Evolutionary conservation across 1,284 basidiomycete genomes (phyloP), one percentile per base, ranked within the genome.

Genomic region (Rhodofomes roseus): DNA sequence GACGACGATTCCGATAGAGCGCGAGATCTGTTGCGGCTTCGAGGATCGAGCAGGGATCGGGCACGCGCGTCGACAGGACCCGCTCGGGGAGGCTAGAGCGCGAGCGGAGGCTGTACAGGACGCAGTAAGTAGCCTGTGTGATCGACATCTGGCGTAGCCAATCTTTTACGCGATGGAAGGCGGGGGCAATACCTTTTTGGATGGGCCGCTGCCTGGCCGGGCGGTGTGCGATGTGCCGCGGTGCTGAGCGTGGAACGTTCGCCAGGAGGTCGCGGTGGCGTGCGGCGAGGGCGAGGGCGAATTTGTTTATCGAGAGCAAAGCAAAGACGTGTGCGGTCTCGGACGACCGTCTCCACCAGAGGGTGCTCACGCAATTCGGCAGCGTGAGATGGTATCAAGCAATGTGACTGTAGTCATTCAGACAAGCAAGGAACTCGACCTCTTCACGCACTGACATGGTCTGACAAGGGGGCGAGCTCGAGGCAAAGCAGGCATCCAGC

Each of bases 81-180:
- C n/a, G 16, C 37, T 14, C 37, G 37, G 37, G 37, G 37, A 4
- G 7, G 25, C 9, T 29, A 20, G 50, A 31, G 31, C 50, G 16
- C 31, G 48, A 51, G 50, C 50, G 50, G 50, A 25, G 50, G 31
- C 50, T 52, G 50, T 52, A 52, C 31, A n/a, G 50, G 29, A 36
- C 50, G 48, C 22, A 16, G 12, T 46, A 6, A 12, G 12, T 12
- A 18, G 9, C 25, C 11, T 8, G 16, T 18, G 31, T 22, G 50
- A 52, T 52, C 50, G 50, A 52, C 50, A 52, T 52, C 50, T 36
- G 50, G 29, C 29, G 34, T 36, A 34, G 50, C 31, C 50, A 52
- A 52, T 52, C 50, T 52, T 52, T 27, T n/a, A 36, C 50, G 50
- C 50, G 50, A 34, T 52, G 50, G 29, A 37, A 34, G 31, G 50